Conservation (phyloP, 2,329 filamentous ascomycete species). For the Ophiocordyceps unilateralis region DNA sequence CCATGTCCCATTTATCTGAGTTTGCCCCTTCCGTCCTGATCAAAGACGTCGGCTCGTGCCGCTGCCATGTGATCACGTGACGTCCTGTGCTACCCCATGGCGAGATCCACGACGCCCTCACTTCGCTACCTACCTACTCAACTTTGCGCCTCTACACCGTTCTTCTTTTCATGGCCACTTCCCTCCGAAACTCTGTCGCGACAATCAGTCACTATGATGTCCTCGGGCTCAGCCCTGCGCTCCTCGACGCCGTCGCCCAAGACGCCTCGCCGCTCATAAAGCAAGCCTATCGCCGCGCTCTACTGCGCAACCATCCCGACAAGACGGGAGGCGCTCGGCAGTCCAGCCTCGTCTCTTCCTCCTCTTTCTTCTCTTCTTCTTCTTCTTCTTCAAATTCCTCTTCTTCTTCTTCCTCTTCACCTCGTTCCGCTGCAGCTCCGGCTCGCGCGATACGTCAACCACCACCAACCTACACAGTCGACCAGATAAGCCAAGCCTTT, state of each 20-base stretch:
- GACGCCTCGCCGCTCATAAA: conserved; percentile 34
- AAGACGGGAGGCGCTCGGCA: conserved; percentile 20
- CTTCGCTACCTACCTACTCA: background rate
- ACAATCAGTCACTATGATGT: conserved; percentile 41
- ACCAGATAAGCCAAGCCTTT: conserved; percentile 47
- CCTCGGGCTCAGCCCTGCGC: conserved; percentile 33
- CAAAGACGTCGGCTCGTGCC: background rate
- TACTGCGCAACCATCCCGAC: conserved; percentile 50
- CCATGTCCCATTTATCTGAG: background rate
- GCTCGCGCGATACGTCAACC: background rate
- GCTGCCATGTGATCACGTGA: background rate
- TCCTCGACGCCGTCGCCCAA: conserved; percentile 23
- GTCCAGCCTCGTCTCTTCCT: background rate
- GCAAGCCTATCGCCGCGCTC: conserved; percentile 45
- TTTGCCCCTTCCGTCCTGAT: background rate
- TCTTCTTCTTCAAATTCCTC: conserved; percentile 1
- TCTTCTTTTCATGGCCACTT: background rate
- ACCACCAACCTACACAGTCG: conserved; percentile 29
- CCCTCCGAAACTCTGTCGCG: too few relatives aligned
- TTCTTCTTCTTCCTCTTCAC: background rate
- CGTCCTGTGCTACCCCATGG: background rate
- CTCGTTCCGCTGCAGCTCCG: background rate
- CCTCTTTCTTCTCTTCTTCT: background rate
- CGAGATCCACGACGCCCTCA: background rate
- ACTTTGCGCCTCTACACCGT: background rate